These are phyloP conservation scores for Aspergillus ustus DNA, from an alignment of 2,329 filamentous ascomycete species.

Conservation along the genomic window DNA sequence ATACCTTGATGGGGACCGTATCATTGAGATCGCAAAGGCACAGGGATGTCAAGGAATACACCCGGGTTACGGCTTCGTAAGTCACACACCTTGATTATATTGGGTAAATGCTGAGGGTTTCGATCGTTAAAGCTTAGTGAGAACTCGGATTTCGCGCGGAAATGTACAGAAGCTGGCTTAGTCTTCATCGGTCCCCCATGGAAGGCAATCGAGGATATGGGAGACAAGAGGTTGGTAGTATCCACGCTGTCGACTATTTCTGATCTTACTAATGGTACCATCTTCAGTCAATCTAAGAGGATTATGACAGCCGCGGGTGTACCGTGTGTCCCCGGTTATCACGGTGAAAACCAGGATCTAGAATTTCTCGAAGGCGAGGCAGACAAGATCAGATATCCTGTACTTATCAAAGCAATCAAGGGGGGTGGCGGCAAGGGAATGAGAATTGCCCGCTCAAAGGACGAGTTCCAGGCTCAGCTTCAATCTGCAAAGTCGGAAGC, in stretches of 20 bases:
- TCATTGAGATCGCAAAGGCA: constrained; percentile 84
- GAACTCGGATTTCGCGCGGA: constrained; percentile 86
- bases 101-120: constrained; percentile 5
- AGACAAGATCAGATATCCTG: constrained; percentile 69
- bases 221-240: constrained; percentile 74
- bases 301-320: constrained; percentile 97
- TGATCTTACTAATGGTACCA: constrained; percentile 15
- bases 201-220: constrained; percentile 80
- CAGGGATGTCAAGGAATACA: constrained; percentile 90
- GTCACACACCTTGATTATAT: constrained; percentile 23
- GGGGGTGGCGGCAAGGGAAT: constrained; percentile 71
- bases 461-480: constrained; percentile 65
- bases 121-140: constrained; percentile 67
- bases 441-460: constrained; percentile 63
- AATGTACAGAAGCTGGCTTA: constrained; percentile 86
- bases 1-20: constrained; percentile 91
- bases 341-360: constrained; percentile 79
- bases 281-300: constrained; percentile 74
- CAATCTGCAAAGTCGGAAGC: constrained; percentile 68
- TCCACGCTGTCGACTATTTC: neutral
- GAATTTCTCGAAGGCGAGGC: constrained; percentile 70
- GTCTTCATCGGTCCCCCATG: constrained; percentile 91
- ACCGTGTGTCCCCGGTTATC: constrained; percentile 94
- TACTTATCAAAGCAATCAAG: constrained; percentile 69
- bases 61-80: constrained; percentile 86